phyloP scores from a whole-genome alignment of 805 yeast species.

The Lipomyces orientalis region DNA sequence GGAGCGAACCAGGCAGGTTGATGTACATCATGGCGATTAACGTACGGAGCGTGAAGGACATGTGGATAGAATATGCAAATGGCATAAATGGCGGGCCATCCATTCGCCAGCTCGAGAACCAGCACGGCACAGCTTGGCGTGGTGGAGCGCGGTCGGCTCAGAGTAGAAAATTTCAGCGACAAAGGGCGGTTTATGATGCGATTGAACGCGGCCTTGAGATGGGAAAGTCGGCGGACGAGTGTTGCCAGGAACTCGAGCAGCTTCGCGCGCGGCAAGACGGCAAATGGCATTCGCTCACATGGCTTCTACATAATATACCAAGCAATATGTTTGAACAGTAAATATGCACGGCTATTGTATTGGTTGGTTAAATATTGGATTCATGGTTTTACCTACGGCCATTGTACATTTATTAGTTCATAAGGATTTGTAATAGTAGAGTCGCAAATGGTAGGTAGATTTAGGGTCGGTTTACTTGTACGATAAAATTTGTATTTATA shows the following conservation, averaged over 20 bases:
- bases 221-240: slow-evolving; percentile 32
- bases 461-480: neutral
- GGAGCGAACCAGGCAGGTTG: slow-evolving; percentile 2
- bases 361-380: neutral
- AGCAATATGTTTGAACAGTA: slow-evolving; percentile 23
- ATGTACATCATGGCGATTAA: slow-evolving; percentile 35
- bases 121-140: slow-evolving; percentile 36
- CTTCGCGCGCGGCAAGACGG: slow-evolving; percentile 29
- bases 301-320: slow-evolving; percentile 32
- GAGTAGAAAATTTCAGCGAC: slow-evolving; percentile 34
- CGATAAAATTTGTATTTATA: neutral
- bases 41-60: slow-evolving; percentile 29
- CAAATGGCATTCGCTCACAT: slow-evolving; percentile 27
- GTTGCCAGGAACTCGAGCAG: slow-evolving; percentile 32
- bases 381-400: neutral
- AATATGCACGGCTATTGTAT: neutral
- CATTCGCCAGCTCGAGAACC: slow-evolving; percentile 26
- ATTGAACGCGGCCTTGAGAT: slow-evolving; percentile 27
- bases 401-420: slow-evolving; percentile 1
- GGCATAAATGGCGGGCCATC: slow-evolving; percentile 34
- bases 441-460: neutral
- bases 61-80: slow-evolving; percentile 35
- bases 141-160: slow-evolving; percentile 37
- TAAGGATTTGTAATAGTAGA: neutral
- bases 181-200: slow-evolving; percentile 30